phyloP scores from a whole-genome alignment of 2,329 filamentous ascomycete species.

The Stemphylium beticola region DNA sequence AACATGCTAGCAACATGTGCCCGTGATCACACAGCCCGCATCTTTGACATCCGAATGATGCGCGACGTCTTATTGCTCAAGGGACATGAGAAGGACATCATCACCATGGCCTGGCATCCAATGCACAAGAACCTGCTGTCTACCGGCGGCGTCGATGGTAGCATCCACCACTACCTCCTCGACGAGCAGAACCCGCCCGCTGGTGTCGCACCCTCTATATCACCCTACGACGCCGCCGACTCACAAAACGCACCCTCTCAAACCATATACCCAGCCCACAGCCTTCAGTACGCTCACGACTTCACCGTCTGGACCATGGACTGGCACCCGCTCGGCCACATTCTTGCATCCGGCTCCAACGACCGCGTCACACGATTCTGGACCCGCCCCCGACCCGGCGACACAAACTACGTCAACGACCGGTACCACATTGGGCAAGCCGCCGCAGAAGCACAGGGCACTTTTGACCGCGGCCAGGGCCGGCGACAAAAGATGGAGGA shows the following conservation, averaged over 20 bases:
- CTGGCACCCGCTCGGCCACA: slow-evolving; percentile 96
- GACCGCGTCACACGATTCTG: slow-evolving; percentile 97
- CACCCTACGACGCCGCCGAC: slow-evolving; percentile 85
- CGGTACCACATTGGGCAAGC: slow-evolving; percentile 94
- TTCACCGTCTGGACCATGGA: slow-evolving; percentile 97
- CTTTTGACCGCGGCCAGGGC: slow-evolving; percentile 82
- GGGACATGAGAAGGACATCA: slow-evolving; percentile 95
- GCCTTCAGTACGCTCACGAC: slow-evolving; percentile 84
- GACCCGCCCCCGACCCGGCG: slow-evolving; percentile 88
- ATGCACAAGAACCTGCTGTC: slow-evolving; percentile 87
- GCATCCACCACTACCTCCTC: slow-evolving; percentile 91
- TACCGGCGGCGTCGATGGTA: slow-evolving; percentile 88
- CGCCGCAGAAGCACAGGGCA: slow-evolving; percentile 92
- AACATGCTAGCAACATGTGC: slow-evolving; percentile 89
- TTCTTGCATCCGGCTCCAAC: slow-evolving; percentile 93
- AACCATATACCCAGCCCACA: slow-evolving; percentile 91
- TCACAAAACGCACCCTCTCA: slow-evolving; percentile 81
- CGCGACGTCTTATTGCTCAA: slow-evolving; percentile 91
- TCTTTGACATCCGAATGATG: slow-evolving; percentile 98
- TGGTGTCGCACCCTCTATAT: slow-evolving; percentile 72
- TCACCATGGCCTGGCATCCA: slow-evolving; percentile 91
- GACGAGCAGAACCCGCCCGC: slow-evolving; percentile 89
- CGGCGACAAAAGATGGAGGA: slow-evolving; percentile 84
- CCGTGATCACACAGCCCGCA: slow-evolving; percentile 86
- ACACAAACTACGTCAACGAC: slow-evolving; percentile 84